A percentile compares a stretch with the other conserved stretches of the same genome.
phyloP scores from a whole-genome alignment of 192 early-diverging fungal genomes.

The Powellomyces hirtus region DNA sequence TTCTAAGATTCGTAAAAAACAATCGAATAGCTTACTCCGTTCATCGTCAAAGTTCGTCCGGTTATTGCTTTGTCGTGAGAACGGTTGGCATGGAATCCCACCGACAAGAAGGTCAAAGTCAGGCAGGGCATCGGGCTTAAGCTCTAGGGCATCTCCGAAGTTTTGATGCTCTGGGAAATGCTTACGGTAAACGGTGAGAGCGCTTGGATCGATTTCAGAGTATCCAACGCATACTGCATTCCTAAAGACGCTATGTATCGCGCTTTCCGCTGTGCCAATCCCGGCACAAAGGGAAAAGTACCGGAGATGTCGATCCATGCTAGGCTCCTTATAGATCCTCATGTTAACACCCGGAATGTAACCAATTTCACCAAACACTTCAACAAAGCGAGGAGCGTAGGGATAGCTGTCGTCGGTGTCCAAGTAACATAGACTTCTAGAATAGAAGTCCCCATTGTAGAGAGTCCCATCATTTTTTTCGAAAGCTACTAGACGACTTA shows the following conservation, averaged over 20 bases:
- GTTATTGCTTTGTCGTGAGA: not conserved
- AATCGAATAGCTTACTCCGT: not conserved
- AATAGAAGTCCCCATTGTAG: not conserved
- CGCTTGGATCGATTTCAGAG: slow-evolving; percentile 2
- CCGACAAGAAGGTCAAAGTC: slow-evolving; percentile 13
- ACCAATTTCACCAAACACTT: not conserved
- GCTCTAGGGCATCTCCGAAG: not conserved
- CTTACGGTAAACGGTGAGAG: not conserved
- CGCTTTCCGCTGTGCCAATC: slow-evolving; percentile 13
- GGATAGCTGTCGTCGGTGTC: slow-evolving; percentile 6
- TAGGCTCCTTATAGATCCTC: slow-evolving; percentile 3
- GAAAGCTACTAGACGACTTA: not conserved
- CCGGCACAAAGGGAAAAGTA: slow-evolving; percentile 6
- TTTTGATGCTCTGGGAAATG: slow-evolving; percentile 10
- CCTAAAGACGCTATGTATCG: not conserved
- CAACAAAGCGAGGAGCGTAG: not conserved
- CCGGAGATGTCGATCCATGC: not conserved
- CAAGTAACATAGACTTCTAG: not conserved
- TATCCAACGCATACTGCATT: slow-evolving; percentile 13
- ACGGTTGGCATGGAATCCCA: slow-evolving; percentile 13
- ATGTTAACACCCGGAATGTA: slow-evolving; percentile 4
- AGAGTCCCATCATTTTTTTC: not conserved
- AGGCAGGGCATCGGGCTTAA: not conserved
- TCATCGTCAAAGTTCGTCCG: slow-evolving; percentile 1
- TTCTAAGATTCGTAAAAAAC: not conserved